Percentiles rank a stretch among this genome's conserved stretches.
These are phyloP conservation scores for Gastrodia elata DNA, from an alignment of 106 monocot species.

Conservation along the genomic window DNA sequence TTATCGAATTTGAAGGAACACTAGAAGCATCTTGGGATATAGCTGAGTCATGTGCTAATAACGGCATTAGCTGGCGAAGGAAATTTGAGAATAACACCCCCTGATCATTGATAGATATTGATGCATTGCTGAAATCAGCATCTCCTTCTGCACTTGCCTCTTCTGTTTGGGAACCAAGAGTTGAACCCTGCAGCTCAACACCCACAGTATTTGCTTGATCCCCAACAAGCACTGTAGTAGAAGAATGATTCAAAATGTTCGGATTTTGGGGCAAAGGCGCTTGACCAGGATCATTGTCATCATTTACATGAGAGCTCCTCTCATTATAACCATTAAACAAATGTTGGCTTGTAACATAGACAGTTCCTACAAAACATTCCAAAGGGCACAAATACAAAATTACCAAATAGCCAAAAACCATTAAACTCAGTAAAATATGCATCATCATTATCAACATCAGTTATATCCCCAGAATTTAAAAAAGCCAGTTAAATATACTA, in stretches of 20 bases:
- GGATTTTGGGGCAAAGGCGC: slow-evolving; percentile 2
- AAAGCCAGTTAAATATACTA: no score
- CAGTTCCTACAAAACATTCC: not conserved
- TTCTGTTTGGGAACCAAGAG: slow-evolving; percentile 3
- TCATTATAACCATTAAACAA: not conserved
- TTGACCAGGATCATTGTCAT: slow-evolving; percentile 8
- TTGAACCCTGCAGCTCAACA: not conserved
- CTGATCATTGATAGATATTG: slow-evolving; percentile 9
- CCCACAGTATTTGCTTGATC: not conserved
- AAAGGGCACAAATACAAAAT: not conserved
- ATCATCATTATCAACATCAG: not conserved
- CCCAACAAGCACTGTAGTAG: not conserved
- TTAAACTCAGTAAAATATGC: not conserved
- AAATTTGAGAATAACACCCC: slow-evolving; percentile 16
- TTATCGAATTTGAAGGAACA: slow-evolving; percentile 6
- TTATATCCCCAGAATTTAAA: not conserved
- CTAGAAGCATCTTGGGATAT: not conserved
- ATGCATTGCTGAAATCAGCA: slow-evolving; percentile 1
- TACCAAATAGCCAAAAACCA: not conserved
- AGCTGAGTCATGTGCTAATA: slow-evolving; percentile 8
- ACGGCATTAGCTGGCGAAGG: slow-evolving; percentile 16
- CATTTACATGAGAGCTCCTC: slow-evolving; percentile 1
- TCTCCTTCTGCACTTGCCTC: not conserved
- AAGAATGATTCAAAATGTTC: not conserved
- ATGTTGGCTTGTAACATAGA: not conserved